Evolutionary conservation across 257 asterid species (phyloP), one percentile per base, ranked within the genome.

Genomic region (Capsicum baccatum): DNA sequence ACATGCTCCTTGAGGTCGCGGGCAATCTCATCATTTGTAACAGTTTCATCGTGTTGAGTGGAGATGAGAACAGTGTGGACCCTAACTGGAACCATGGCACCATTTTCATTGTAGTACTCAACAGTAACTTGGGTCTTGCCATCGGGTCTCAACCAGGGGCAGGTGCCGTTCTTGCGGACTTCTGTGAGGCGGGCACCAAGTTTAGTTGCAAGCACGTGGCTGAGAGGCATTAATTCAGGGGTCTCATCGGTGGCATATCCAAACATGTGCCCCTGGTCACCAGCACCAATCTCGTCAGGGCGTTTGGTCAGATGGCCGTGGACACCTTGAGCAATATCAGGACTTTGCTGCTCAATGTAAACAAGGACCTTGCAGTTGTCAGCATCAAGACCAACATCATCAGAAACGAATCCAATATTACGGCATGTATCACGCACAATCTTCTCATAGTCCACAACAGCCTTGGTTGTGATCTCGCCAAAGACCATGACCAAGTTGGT

Each of bases 231-330:
- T 56, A 85, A 73, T 84, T 91, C 94, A 6, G 93, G 93, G 70
- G 94, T 90, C 86, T 91, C 94, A 82, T 91, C 94, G 0, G 94
- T 89, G 59, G 93, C 92, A 86, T 91, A 91, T 44, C 93, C 94
- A 76, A 91, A 91, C 94, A 90, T 90, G 86, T 91, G 94, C 0
- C 93, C 94, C 74, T 90, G 93, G 62, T 90, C 94, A 69, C 94
- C 94, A 13, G 94, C 94, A 56, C 93, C 94, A 70, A 91, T 89
- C 84, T 90, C 94, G 83, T 91, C 93, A 0, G 94, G 93, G 35
- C 91, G 87, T 89, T 90, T 91, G 83, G 90, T 90, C 54, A 91
- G 88, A 84, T 91, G 92, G 58, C 94, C 94, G 3, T 91, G 94
- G 79, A 91, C 93, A 80, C 91, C 93, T 80, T 90, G 94, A 47